phyloP scores from a whole-genome alignment of 2,329 filamentous ascomycete species.

The Penicillium digitatum region DNA sequence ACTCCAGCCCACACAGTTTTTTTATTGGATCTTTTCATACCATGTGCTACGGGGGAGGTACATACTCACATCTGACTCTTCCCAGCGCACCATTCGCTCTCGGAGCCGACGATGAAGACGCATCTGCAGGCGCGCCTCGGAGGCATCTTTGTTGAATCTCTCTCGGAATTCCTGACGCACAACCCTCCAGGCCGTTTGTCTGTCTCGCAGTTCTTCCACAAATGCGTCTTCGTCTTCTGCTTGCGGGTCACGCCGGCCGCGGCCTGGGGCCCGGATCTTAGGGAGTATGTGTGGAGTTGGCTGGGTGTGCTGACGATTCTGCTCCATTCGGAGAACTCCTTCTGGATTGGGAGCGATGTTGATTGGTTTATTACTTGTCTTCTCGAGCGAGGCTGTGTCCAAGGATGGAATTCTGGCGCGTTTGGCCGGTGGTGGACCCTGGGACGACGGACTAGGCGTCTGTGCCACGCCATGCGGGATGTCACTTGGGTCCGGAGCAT shows the following conservation, averaged over 20 bases:
- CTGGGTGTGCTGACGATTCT: conserved; percentile 31
- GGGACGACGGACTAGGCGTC: conserved; percentile 22
- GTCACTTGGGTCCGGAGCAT: conserved; percentile 21
- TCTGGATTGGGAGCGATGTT: conserved; percentile 40
- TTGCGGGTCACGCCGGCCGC: conserved; percentile 36
- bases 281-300: conserved; percentile 26
- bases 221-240: conserved; percentile 40
- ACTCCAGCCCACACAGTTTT: not conserved
- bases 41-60: conserved; percentile 18
- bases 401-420: conserved; percentile 23
- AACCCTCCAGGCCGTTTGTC: conserved; percentile 39
- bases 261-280: conserved; percentile 30
- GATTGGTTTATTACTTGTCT: conserved; percentile 30
- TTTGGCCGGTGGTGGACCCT: conserved; percentile 23
- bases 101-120: conserved; percentile 38
- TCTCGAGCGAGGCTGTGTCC: conserved; percentile 6
- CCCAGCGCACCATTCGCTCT: conserved; percentile 36
- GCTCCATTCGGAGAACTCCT: conserved; percentile 38
- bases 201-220: conserved; percentile 36
- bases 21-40: too few species aligned
- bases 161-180: conserved; percentile 37
- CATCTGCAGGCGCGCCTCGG: conserved; percentile 43
- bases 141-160: conserved; percentile 37
- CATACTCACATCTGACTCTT: conserved; percentile 46
- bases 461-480: conserved; percentile 21